Evolutionary conservation across 2,329 filamentous ascomycete genomes (phyloP).

Genomic region (Coleophoma eucalyptorum): DNA sequence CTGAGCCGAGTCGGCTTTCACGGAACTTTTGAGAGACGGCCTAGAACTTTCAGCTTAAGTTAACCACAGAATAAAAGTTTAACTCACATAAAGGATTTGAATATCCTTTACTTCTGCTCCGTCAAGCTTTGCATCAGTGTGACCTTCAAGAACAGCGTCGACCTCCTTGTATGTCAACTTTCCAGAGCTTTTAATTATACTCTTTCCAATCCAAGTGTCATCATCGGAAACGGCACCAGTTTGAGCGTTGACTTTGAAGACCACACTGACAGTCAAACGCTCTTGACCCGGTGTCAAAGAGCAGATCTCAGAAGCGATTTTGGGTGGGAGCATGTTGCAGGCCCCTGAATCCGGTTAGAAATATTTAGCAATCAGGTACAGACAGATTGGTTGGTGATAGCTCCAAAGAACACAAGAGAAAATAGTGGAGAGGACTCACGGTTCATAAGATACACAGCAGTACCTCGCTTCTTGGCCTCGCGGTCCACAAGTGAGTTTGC

Average conservation of each 20-base stretch:
- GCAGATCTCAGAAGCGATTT: conserved; percentile 82
- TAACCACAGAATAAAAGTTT: background rate
- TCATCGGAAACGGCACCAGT: conserved; percentile 78
- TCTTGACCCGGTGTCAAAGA: conserved; percentile 85
- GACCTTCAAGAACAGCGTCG: conserved; percentile 71
- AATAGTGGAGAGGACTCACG: conserved; percentile 21
- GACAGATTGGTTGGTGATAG: background rate
- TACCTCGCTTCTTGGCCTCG: conserved; percentile 96
- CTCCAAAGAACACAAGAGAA: background rate
- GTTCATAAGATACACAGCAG: conserved; percentile 92
- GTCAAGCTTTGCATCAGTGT: conserved; percentile 57
- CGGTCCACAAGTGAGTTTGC: conserved; percentile 91
- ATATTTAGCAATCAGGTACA: conserved; percentile 26
- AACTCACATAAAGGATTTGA: conserved; percentile 68
- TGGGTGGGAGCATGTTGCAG: conserved; percentile 83
- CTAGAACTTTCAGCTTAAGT: conserved; percentile 33
- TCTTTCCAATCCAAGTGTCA: conserved; percentile 90
- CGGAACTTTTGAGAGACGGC: conserved; percentile 86
- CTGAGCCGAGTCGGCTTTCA: conserved; percentile 78
- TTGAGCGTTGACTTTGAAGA: conserved; percentile 83
- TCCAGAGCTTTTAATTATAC: conserved; percentile 86
- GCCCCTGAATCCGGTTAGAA: conserved; percentile 26
- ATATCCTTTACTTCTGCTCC: conserved; percentile 71
- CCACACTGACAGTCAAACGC: conserved; percentile 84
- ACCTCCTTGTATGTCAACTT: conserved; percentile 84